phyloP scores from a whole-genome alignment of 2,329 filamentous ascomycete genomes.

The Microsporum audouinii region DNA sequence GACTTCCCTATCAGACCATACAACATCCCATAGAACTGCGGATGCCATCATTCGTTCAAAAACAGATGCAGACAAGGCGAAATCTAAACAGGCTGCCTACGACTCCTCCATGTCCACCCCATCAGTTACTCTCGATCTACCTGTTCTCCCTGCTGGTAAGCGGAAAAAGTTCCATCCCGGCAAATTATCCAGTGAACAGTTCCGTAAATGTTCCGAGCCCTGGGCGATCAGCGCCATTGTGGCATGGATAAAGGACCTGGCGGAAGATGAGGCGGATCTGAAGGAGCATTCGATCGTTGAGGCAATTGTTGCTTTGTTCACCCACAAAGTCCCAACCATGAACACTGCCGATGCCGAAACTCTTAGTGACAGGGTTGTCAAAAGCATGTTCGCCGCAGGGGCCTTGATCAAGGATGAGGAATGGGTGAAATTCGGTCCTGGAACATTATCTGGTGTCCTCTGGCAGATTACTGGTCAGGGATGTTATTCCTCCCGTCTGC shows the following conservation, averaged over 20 bases:
- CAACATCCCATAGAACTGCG: slow-evolving; percentile 59
- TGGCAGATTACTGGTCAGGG: slow-evolving; percentile 86
- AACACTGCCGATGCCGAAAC: slow-evolving; percentile 94
- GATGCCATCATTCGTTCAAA: slow-evolving; percentile 80
- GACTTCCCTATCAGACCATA: slow-evolving; percentile 72
- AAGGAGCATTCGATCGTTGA: slow-evolving; percentile 76
- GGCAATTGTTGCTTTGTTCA: slow-evolving; percentile 78
- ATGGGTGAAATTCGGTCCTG: slow-evolving; percentile 86
- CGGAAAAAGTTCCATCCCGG: slow-evolving; percentile 75
- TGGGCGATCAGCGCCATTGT: slow-evolving; percentile 89
- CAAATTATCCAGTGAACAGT: slow-evolving; percentile 70
- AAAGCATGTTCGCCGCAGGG: slow-evolving; percentile 65
- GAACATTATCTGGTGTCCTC: slow-evolving; percentile 73
- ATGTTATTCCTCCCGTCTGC: slow-evolving; percentile 78
- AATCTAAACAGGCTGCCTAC: slow-evolving; percentile 36
- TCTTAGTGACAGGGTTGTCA: slow-evolving; percentile 64
- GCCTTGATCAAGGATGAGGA: slow-evolving; percentile 83
- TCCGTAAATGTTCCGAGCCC: slow-evolving; percentile 73
- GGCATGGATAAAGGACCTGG: slow-evolving; percentile 75
- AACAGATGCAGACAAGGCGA: slow-evolving; percentile 69
- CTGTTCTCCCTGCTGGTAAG: slow-evolving; percentile 66
- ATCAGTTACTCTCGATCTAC: slow-evolving; percentile 63
- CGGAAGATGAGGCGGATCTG: slow-evolving; percentile 80
- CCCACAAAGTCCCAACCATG: slow-evolving; percentile 92
- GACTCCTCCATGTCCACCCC: slow-evolving; percentile 21